phyloP scores from a whole-genome alignment of 345 rosid genomes.

The Melaleuca alternifolia region DNA sequence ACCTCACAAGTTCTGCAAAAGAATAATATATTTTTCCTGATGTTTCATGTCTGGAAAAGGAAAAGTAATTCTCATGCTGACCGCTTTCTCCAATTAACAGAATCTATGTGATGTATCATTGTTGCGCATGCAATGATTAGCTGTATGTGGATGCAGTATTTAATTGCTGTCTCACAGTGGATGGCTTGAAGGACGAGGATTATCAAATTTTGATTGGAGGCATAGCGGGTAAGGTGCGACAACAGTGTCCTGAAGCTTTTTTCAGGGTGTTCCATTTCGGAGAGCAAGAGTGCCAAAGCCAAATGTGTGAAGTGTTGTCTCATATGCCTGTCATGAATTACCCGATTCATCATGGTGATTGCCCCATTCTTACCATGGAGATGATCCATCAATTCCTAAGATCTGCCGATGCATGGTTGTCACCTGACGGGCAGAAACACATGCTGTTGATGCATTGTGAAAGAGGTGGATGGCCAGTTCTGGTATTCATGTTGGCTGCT shows the following conservation, averaged over 20 bases:
- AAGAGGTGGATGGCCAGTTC: conserved; percentile 73
- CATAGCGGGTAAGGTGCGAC: conserved; percentile 50
- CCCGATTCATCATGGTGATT: conserved; percentile 82
- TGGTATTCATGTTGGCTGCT: conserved; percentile 81
- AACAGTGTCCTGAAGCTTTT: conserved; percentile 61
- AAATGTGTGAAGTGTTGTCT: conserved; percentile 45
- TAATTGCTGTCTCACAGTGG: conserved; percentile 70
- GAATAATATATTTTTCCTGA: no score
- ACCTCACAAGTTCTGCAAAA: neutral
- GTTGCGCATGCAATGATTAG: no score
- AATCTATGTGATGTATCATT: no score
- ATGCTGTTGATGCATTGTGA: conserved; percentile 81
- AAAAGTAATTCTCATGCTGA: neutral
- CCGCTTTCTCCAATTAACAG: neutral
- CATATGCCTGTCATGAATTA: conserved; percentile 87
- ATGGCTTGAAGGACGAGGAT: conserved; percentile 48
- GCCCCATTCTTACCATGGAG: conserved; percentile 77
- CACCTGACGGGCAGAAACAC: conserved; percentile 53
- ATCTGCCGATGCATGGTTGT: conserved; percentile 89
- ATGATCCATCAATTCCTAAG: conserved; percentile 79
- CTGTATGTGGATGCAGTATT: conserved; percentile 36
- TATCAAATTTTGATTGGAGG: conserved; percentile 54
- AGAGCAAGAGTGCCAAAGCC: conserved; percentile 46
- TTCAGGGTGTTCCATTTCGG: conserved; percentile 75
- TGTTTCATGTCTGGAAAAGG: neutral